Evolutionary conservation across 257 asterid genomes (phyloP).

Genomic region (Salvia splendens): DNA sequence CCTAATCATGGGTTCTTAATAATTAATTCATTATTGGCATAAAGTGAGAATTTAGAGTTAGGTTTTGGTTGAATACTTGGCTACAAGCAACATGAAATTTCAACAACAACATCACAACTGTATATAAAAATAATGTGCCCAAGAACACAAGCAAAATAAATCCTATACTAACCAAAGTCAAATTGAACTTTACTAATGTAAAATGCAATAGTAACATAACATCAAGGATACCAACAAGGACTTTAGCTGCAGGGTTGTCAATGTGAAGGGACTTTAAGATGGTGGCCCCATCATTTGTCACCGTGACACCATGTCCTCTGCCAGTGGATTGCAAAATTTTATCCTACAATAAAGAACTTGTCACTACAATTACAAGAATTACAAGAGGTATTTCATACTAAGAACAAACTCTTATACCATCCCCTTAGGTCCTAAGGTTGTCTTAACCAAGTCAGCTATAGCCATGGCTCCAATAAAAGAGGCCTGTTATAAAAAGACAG

Average conservation of each 20-base stretch:
- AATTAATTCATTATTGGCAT: not conserved
- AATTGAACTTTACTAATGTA: not conserved
- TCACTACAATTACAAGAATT: not conserved
- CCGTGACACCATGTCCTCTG: conserved; percentile 76
- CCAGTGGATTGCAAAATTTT: conserved; percentile 91
- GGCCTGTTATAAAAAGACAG: conserved; percentile 46
- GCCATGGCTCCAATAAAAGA: conserved; percentile 94
- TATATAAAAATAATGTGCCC: not conserved
- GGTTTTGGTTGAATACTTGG: not conserved
- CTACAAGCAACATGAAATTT: not conserved
- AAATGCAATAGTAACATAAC: not conserved
- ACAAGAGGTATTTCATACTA: not conserved
- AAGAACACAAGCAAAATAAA: not conserved
- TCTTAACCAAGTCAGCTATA: conserved; percentile 87
- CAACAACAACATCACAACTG: conserved; percentile 4
- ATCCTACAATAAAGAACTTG: conserved; percentile 50
- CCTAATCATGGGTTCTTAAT: not conserved
- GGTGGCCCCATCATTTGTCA: conserved; percentile 98
- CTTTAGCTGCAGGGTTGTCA: conserved; percentile 98
- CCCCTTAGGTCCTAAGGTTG: conserved; percentile 94
- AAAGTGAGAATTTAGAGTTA: not conserved
- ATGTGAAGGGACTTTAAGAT: conserved; percentile 94
- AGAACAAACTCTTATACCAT: conserved; percentile 52
- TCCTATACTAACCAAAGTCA: not conserved
- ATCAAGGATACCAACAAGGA: conserved; percentile 85